These are phyloP conservation scores for Penicillium sclerotigenum DNA, from an alignment of 2,329 filamentous ascomycete genomes.

Conservation along the genomic window DNA sequence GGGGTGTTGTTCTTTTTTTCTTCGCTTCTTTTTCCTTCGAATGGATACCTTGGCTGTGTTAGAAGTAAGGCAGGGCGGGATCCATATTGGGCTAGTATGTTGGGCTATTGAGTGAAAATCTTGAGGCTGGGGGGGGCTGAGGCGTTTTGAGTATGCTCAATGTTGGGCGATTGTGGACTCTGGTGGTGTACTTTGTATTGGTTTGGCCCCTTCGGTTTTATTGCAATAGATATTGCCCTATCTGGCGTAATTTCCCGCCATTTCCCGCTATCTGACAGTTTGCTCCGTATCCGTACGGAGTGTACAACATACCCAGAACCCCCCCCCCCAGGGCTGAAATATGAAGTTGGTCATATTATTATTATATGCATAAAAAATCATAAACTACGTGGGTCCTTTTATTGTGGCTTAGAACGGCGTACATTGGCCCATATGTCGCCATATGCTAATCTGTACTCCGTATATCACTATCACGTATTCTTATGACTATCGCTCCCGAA, in stretches of 20 bases:
- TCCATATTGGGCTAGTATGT: not conserved
- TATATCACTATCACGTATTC: not conserved
- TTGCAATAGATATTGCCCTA: not conserved
- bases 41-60: not conserved
- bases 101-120: constrained; percentile 6
- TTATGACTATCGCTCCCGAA: not conserved
- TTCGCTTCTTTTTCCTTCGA: constrained; percentile 7
- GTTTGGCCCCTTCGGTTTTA: not conserved
- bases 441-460: not conserved
- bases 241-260: not conserved
- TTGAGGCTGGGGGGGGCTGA: not conserved
- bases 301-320: too few species aligned
- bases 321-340: not conserved
- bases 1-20: not conserved
- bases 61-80: constrained; percentile 1
- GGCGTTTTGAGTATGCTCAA: not conserved
- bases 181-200: not conserved
- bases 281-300: not conserved
- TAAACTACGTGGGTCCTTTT: not conserved
- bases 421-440: not conserved
- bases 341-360: not conserved
- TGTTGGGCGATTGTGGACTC: not conserved
- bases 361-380: not conserved
- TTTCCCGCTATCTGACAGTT: not conserved
- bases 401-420: not conserved